Evolutionary conservation across 148 eudicot species (phyloP).

Genomic region (Talinum fruticosum): DNA sequence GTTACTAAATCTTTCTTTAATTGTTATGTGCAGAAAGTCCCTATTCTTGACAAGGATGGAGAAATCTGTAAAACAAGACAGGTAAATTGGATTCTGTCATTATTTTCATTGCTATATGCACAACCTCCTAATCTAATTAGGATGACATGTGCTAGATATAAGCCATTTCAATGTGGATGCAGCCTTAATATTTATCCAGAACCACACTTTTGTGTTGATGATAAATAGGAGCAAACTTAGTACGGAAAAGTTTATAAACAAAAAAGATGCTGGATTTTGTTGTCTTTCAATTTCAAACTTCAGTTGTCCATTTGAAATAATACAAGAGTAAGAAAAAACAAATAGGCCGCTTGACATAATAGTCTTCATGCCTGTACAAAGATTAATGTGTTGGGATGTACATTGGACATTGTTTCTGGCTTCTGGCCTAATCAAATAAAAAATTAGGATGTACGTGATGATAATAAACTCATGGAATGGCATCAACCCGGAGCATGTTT

Average conservation of each 20-base stretch:
- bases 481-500: not conserved
- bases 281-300: not conserved
- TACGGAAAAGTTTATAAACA: too few relatives aligned
- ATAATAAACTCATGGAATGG: not conserved
- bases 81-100: slow-evolving; percentile 39
- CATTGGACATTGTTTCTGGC: too few relatives aligned
- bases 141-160: not conserved
- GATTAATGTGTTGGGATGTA: not conserved
- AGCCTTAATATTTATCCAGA: too few relatives aligned
- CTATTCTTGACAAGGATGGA: slow-evolving; percentile 85
- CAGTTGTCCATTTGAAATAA: not conserved
- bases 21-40: slow-evolving; percentile 64
- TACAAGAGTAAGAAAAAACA: too few relatives aligned
- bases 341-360: not conserved
- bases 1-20: slow-evolving; percentile 20
- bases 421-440: not conserved
- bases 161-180: slow-evolving; percentile 2
- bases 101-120: slow-evolving; percentile 13
- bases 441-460: not conserved
- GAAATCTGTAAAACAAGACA: slow-evolving; percentile 62
- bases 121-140: not conserved
- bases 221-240: not conserved
- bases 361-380: not conserved
- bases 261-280: not conserved
- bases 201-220: not conserved